Base-by-base conservation (phyloP, 2,329 filamentous ascomycete species). In the Epichloe coenophiala region DNA sequence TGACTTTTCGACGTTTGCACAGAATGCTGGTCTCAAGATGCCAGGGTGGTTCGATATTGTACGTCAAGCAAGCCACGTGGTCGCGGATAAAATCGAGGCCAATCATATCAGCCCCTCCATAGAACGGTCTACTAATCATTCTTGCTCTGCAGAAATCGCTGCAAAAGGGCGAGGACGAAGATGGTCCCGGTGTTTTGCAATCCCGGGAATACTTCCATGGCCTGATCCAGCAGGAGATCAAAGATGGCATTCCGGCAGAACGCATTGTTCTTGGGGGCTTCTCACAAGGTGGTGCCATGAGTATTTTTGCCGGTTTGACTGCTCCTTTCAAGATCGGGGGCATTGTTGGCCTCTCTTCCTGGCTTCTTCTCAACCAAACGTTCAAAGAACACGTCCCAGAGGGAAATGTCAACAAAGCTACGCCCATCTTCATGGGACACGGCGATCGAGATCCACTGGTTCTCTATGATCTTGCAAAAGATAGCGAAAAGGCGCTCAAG, bases 41-140 rank as follows among this genome's bases (percentile, higher is more conserved):
- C 87, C 89, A 2, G 89, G 84, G 23, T 93, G 87, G 87, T 93
- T 88, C 65, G 86, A 93, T 60, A 83, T 93, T 64, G 80, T 85
- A 70, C 55, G 67, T 60, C 8, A 17, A 11, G 19, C 23, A 35
- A 37, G n/a, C 35, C 4, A 8, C 11, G 12, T 35, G 4, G 17
- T 47, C 35, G n/a, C 27, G 27, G 46, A 21, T 8, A n/a, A 11
- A n/a, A 23, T 19, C 13, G 39, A 15, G 12, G 6, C 2, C 33
- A 31, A n/a, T 2, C 2, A n/a, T 31, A 2, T 41, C 38, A 8
- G 12, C 36, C n/a, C 11, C 17, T 42, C n/a, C 5, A 37, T 27
- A 5, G 12, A 2, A 19, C 7, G 8, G n/a, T 7, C 7, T 36
- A 19, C 5, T 23, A 37, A 38, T 39, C 55, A 46, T 53, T 40